phyloP scores from a whole-genome alignment of 108 stramenopile genomes.

The Cyclotella cryptica region DNA sequence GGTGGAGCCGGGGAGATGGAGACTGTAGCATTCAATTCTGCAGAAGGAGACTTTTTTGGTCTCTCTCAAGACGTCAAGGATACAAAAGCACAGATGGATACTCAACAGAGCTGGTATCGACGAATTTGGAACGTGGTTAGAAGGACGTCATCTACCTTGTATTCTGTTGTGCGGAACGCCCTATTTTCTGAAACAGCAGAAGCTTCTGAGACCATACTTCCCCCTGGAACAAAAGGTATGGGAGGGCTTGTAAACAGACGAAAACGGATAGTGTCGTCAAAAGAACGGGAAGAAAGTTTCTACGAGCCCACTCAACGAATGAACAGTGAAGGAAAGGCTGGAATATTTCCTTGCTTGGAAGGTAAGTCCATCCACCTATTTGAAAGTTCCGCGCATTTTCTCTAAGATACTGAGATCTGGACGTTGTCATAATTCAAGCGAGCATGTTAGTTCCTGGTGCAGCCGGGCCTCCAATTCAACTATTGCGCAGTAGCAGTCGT shows the following conservation, averaged over 20 bases:
- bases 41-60: slow-evolving; percentile 59
- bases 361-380: background rate
- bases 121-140: slow-evolving; percentile 32
- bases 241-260: slow-evolving; percentile 37
- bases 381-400: background rate
- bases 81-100: background rate
- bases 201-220: slow-evolving; percentile 15
- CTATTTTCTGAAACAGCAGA: slow-evolving; percentile 16
- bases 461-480: slow-evolving; percentile 50
- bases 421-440: background rate
- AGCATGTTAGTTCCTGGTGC: slow-evolving; percentile 60
- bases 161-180: slow-evolving; percentile 20
- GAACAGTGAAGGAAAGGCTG: slow-evolving; percentile 44
- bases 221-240: slow-evolving; percentile 50
- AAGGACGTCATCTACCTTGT: slow-evolving; percentile 23
- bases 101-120: slow-evolving; percentile 27
- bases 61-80: slow-evolving; percentile 7
- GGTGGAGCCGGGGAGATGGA: slow-evolving; percentile 52
- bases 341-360: slow-evolving; percentile 57
- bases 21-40: slow-evolving; percentile 42
- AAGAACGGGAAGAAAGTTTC: slow-evolving; percentile 5
- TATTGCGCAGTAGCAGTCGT: slow-evolving; percentile 50
- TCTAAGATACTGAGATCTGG: background rate
- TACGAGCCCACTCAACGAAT: slow-evolving; percentile 47
- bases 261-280: slow-evolving; percentile 9